Evolutionary conservation across 805 yeast genomes (phyloP).

Genomic region (Zygosaccharomyces rouxii): DNA sequence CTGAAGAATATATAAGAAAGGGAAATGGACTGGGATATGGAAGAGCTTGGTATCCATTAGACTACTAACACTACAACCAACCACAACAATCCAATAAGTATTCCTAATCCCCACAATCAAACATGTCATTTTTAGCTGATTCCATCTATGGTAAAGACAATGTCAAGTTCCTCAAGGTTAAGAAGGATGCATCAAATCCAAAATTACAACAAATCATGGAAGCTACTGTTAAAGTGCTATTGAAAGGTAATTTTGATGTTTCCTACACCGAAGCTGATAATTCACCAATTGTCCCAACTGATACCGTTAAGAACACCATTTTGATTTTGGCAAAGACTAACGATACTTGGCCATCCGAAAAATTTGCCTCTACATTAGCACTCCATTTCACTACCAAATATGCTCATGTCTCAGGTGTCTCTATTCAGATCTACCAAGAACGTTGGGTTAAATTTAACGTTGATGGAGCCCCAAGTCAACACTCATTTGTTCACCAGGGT

Average conservation of each 20-base stretch:
- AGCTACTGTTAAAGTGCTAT: slow-evolving; percentile 70
- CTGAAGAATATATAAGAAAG: not conserved
- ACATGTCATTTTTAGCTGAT: slow-evolving; percentile 30
- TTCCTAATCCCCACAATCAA: too few species aligned
- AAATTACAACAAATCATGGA: slow-evolving; percentile 77
- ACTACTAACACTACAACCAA: too few species aligned
- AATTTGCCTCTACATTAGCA: slow-evolving; percentile 80
- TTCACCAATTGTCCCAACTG: slow-evolving; percentile 87
- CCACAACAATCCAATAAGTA: too few species aligned
- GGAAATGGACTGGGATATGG: not conserved
- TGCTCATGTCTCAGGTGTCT: slow-evolving; percentile 68
- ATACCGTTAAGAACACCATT: slow-evolving; percentile 86
- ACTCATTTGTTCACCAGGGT: slow-evolving; percentile 82
- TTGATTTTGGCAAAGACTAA: slow-evolving; percentile 75
- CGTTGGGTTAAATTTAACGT: slow-evolving; percentile 77
- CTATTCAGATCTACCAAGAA: slow-evolving; percentile 62
- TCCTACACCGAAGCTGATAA: slow-evolving; percentile 89
- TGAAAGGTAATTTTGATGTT: slow-evolving; percentile 72
- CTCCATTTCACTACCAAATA: slow-evolving; percentile 76
- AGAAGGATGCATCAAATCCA: slow-evolving; percentile 69
- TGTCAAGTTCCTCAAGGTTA: slow-evolving; percentile 87
- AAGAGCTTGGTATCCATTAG: not conserved
- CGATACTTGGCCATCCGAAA: slow-evolving; percentile 87
- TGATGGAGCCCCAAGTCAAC: slow-evolving; percentile 71
- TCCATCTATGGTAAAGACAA: slow-evolving; percentile 89